phyloP scores from a whole-genome alignment of 495 filamentous ascomycete species.

The Beverwykella pulmonaria region DNA sequence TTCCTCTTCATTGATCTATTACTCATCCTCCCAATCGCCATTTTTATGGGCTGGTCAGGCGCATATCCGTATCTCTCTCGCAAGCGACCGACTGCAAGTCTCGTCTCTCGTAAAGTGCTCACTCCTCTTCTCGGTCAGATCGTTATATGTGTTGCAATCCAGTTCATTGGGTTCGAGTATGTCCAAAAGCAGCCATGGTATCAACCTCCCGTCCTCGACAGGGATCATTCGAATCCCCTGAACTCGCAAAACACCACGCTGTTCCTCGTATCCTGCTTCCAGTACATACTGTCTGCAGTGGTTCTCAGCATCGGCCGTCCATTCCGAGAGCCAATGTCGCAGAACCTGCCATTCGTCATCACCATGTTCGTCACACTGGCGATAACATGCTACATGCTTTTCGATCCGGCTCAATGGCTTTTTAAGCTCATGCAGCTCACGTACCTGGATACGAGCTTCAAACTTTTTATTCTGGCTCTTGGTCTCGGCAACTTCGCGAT shows the following conservation, averaged over 20 bases:
- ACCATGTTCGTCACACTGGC: conserved; percentile 69
- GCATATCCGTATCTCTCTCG: conserved; percentile 75
- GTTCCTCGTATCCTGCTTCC: conserved; percentile 87
- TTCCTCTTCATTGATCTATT: conserved; percentile 94
- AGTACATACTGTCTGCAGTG: conserved; percentile 87
- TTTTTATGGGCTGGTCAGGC: conserved; percentile 98
- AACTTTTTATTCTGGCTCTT: conserved; percentile 67
- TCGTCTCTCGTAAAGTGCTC: conserved; percentile 92
- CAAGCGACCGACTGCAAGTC: conserved; percentile 87
- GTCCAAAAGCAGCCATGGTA: conserved; percentile 84
- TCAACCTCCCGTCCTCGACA: conserved; percentile 72
- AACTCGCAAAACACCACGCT: conserved; percentile 92
- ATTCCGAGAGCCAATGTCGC: conserved; percentile 77
- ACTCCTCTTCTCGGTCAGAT: conserved; percentile 90
- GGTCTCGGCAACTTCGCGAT: conserved; percentile 66
- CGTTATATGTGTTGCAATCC: conserved; percentile 73
- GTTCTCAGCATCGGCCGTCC: conserved; percentile 87
- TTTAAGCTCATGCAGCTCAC: conserved; percentile 82
- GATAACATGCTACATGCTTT: conserved; percentile 75
- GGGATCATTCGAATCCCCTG: conserved; percentile 74
- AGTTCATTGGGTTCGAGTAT: conserved; percentile 69
- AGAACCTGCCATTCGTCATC: conserved; percentile 82
- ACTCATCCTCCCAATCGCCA: conserved; percentile 92
- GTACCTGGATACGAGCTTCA: conserved; percentile 68
- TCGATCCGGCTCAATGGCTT: conserved; percentile 69